These are phyloP conservation scores for Simmondsia chinensis DNA, from an alignment of 148 eudicot species.

Conservation along the genomic window DNA sequence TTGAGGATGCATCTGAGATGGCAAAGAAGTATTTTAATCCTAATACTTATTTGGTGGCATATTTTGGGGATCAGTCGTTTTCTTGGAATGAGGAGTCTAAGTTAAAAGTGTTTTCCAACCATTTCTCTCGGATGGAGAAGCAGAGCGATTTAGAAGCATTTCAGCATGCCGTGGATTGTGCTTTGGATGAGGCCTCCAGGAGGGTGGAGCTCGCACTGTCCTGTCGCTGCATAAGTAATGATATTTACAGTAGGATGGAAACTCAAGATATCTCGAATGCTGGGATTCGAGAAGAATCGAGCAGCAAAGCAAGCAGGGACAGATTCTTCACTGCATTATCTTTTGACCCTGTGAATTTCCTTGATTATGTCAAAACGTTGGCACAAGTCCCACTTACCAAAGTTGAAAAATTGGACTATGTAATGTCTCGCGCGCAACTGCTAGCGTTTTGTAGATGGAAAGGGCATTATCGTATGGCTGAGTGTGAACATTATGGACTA, in stretches of 20 bases:
- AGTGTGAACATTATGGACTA: slow-evolving; percentile 19
- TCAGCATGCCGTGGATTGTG: slow-evolving; percentile 54
- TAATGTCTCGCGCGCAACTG: slow-evolving; percentile 35
- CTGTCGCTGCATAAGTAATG: slow-evolving; percentile 50
- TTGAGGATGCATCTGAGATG: slow-evolving; percentile 46
- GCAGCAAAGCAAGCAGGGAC: slow-evolving; percentile 36
- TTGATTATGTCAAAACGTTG: slow-evolving; percentile 28
- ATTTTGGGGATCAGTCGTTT: slow-evolving; percentile 67
- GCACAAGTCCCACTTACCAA: slow-evolving; percentile 31
- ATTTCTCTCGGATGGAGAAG: slow-evolving; percentile 54
- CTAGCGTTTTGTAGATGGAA: slow-evolving; percentile 63
- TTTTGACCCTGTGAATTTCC: slow-evolving; percentile 40
- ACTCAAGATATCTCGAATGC: slow-evolving; percentile 42
- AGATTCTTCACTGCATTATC: slow-evolving; percentile 25
- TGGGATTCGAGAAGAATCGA: slow-evolving; percentile 40
- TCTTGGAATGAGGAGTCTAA: slow-evolving; percentile 58
- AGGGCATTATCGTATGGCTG: slow-evolving; percentile 39
- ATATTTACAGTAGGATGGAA: slow-evolving; percentile 26
- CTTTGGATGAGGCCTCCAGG: slow-evolving; percentile 59
- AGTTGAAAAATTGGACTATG: slow-evolving; percentile 33
- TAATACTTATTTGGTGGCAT: slow-evolving; percentile 45
- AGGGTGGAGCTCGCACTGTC: slow-evolving; percentile 61
- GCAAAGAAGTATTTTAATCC: slow-evolving; percentile 43
- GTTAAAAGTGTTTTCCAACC: slow-evolving; percentile 44
- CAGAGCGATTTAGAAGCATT: slow-evolving; percentile 48